Base-by-base conservation (phyloP, 345 rosid species). In the Laguncularia racemosa region DNA sequence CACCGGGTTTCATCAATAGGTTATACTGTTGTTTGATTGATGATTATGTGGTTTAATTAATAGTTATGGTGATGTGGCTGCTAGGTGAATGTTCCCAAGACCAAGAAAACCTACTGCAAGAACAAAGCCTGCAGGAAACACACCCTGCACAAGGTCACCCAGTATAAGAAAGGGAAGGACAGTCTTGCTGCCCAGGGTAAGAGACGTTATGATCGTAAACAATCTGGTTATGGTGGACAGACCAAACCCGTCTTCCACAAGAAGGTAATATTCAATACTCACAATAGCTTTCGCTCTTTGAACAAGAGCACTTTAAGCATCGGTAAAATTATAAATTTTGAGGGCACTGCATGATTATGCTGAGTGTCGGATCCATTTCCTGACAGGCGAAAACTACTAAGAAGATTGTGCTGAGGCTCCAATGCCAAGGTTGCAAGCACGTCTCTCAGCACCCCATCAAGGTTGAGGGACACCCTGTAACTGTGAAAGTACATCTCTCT, bases 171-270 rank as follows among this genome's bases (percentile, higher is more conserved):
- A 33, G 71, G 71, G 15, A 67, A 67, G 62, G 69, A 65, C 23
- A 57, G 63, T n/a, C 58, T 65, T n/a, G 56, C 56, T 53, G 56
- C 56, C 16, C 44, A 53, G 48, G 68, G 57, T 3, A 63, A 69
- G 19, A 12, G 64, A 7, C 53, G 56, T 44, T 63, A 63, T 16
- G 68, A 69, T 63, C 60, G 68, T 60, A 63, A 63, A 46, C 68
- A 58, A 20, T 69, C 68, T 17, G 64, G 68, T 18, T 69, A 69
- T 69, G 60, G 60, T 20, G 68, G 73, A 0, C 60, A 69, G 66
- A 63, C 73, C n/a, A 69, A 63, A 45, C 73, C 68, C 44, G 73
- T 62, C 16, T 68, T 69, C 55, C 73, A 63, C 57, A 63, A 69
- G 57, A 69, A 69, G 73, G 68, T 69, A 45, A 16, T 2, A 3